Percentiles rank a stretch among this genome's conserved stretches.
Evolutionary conservation across 805 yeast species (phyloP).

Genomic region (Phaffomyces opuntiae): DNA sequence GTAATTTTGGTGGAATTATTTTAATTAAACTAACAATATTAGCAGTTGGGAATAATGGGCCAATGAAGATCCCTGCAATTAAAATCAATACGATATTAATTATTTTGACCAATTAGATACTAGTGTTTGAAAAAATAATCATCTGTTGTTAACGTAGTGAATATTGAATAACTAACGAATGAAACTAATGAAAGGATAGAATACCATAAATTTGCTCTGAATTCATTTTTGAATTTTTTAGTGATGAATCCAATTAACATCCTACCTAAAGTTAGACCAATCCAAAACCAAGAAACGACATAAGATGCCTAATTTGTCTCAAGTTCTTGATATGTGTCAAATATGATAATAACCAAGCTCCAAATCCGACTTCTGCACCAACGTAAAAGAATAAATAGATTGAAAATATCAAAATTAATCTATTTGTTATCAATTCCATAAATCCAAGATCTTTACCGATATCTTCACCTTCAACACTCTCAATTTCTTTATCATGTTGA

Average conservation of each 20-base stretch:
- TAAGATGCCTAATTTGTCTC: constrained; percentile 44
- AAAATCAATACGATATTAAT: constrained; percentile 20
- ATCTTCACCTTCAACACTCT: constrained; percentile 14
- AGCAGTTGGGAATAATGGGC: constrained; percentile 70
- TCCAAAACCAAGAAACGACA: constrained; percentile 67
- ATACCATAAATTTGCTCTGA: constrained; percentile 28
- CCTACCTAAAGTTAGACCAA: constrained; percentile 62
- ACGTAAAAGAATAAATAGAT: constrained; percentile 52
- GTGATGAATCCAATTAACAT: constrained; percentile 51
- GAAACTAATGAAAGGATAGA: constrained; percentile 29
- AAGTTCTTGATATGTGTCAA: constrained; percentile 48
- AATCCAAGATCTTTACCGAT: constrained; percentile 3
- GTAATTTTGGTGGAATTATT: constrained; percentile 51
- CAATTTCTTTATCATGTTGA: not conserved
- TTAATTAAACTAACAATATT: constrained; percentile 58
- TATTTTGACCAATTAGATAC: not conserved
- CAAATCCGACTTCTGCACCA: constrained; percentile 64
- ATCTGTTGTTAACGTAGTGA: constrained; percentile 21
- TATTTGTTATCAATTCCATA: constrained; percentile 22
- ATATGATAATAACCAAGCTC: constrained; percentile 66
- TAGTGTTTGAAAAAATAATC: constrained; percentile 29
- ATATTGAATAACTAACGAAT: constrained; percentile 14
- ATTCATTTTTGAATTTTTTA: constrained; percentile 38
- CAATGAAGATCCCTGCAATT: constrained; percentile 51
- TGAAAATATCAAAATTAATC: constrained; percentile 41